Conservation (phyloP, 805 yeast genomes). For the Yamadazyma sp. region DNA sequence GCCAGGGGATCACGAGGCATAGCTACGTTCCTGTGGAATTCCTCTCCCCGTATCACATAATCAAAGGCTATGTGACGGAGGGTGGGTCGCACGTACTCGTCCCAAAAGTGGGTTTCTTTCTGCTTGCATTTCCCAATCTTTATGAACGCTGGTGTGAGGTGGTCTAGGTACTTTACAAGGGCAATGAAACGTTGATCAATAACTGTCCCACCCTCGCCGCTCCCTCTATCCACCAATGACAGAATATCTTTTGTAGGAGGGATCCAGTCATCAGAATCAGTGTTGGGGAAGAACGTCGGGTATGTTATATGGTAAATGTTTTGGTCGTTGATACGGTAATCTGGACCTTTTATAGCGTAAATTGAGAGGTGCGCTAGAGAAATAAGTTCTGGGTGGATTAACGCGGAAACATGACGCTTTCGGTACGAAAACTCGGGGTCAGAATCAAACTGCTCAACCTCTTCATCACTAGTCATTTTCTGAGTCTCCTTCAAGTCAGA, state of each 20-base stretch:
- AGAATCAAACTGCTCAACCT: background rate
- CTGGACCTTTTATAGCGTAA: slow-evolving; percentile 41
- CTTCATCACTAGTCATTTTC: background rate
- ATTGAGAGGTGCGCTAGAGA: slow-evolving; percentile 40
- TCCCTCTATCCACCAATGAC: background rate
- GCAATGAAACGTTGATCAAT: slow-evolving; percentile 1
- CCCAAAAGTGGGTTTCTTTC: slow-evolving; percentile 25
- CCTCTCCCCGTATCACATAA: slow-evolving; percentile 17
- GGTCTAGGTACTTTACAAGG: slow-evolving; percentile 1
- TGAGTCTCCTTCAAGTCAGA: no score
- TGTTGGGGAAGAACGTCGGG: slow-evolving; percentile 44
- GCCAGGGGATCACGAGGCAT: background rate
- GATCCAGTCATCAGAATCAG: slow-evolving; percentile 42
- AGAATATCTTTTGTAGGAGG: slow-evolving; percentile 20
- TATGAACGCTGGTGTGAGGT: slow-evolving; percentile 2
- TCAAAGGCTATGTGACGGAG: slow-evolving; percentile 32
- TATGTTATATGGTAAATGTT: slow-evolving; percentile 44
- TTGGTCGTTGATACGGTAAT: slow-evolving; percentile 38
- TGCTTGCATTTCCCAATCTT: slow-evolving; percentile 2
- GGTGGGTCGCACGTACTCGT: slow-evolving; percentile 28
- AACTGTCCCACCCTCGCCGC: background rate
- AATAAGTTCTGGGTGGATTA: slow-evolving; percentile 37
- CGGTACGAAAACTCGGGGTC: background rate
- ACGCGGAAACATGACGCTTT: slow-evolving; percentile 9
- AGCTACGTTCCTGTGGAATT: background rate